phyloP scores from a whole-genome alignment of 2,329 filamentous ascomycete species.

The Colletotrichum horii region DNA sequence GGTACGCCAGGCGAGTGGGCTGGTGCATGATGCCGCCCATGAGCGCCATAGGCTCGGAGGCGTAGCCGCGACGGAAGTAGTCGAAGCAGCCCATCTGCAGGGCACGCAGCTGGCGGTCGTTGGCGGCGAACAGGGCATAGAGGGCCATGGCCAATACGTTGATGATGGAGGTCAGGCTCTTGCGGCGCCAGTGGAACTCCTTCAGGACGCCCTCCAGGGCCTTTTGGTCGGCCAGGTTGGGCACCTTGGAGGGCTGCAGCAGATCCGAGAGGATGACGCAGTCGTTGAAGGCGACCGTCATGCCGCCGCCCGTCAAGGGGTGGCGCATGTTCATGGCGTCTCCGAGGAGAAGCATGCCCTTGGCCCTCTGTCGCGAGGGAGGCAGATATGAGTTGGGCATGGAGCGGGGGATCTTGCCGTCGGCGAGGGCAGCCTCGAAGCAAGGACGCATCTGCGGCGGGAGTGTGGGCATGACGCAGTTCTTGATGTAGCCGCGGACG shows the following conservation, averaged over 20 bases:
- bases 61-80: conserved; percentile 82
- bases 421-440: conserved; percentile 77
- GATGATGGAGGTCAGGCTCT: conserved; percentile 83
- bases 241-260: conserved; percentile 72
- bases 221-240: conserved; percentile 69
- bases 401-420: conserved; percentile 75
- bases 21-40: conserved; percentile 81
- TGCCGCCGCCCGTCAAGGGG: conserved; percentile 93
- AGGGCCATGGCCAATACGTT: conserved; percentile 97
- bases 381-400: conserved; percentile 98
- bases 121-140: conserved; percentile 88
- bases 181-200: conserved; percentile 86
- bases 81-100: conserved; percentile 90
- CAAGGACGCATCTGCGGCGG: conserved; percentile 74
- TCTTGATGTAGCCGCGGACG: conserved; percentile 82
- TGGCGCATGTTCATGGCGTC: conserved; percentile 99
- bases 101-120: conserved; percentile 76
- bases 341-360: conserved; percentile 81
- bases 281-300: conserved; percentile 97
- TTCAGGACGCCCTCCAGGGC: conserved; percentile 73
- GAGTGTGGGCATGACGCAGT: conserved; percentile 79
- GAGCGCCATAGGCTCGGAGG: conserved; percentile 81
- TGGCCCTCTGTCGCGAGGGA: conserved; percentile 61
- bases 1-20: conserved; percentile 80
- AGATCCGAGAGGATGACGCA: conserved; percentile 78